A percentile compares a stretch with the other conserved stretches of the same genome.
Evolutionary conservation across 768 basidiomycete species (phyloP).

Genomic region (Suillus cothurnatus): DNA sequence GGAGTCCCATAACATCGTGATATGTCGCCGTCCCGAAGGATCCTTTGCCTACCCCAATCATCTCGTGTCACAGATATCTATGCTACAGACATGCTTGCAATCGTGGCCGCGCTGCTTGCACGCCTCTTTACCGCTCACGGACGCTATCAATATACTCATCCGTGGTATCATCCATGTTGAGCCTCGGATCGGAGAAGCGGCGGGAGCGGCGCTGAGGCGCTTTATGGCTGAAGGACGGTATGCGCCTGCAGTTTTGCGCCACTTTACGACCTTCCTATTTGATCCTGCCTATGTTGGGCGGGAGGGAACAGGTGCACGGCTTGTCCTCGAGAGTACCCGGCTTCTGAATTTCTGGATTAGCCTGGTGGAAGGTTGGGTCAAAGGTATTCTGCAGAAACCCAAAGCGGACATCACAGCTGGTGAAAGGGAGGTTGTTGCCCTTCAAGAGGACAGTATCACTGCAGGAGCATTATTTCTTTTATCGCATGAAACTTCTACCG

Average conservation of each 20-base stretch:
- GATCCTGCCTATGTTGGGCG: conserved; percentile 62
- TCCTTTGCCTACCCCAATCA: conserved; percentile 67
- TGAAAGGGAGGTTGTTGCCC: conserved; percentile 43
- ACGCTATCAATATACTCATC: conserved; percentile 77
- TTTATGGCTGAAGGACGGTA: conserved; percentile 65
- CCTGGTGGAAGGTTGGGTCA: conserved; percentile 71
- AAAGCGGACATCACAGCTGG: conserved; percentile 41
- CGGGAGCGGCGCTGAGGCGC: conserved; percentile 67
- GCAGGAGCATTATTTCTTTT: conserved; percentile 77
- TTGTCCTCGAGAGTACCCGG: conserved; percentile 67
- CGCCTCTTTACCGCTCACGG: conserved; percentile 50
- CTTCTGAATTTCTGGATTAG: conserved; percentile 74
- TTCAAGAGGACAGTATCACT: conserved; percentile 63
- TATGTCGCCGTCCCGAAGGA: conserved; percentile 68
- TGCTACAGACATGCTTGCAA: conserved; percentile 78
- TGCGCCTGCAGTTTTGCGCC: conserved; percentile 58
- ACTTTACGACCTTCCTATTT: conserved; percentile 75
- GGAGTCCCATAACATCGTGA: conserved; percentile 66
- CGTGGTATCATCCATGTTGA: conserved; percentile 87
- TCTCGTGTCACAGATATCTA: conserved; percentile 61
- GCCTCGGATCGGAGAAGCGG: conserved; percentile 67
- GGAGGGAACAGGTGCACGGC: conserved; percentile 62
- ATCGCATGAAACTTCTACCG: conserved; percentile 50
- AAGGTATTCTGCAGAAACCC: conserved; percentile 44
- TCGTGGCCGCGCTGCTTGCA: conserved; percentile 84